These are phyloP conservation scores for Penicillium psychrosexuale DNA, from an alignment of 2,329 filamentous ascomycete genomes.

Conservation along the genomic window DNA sequence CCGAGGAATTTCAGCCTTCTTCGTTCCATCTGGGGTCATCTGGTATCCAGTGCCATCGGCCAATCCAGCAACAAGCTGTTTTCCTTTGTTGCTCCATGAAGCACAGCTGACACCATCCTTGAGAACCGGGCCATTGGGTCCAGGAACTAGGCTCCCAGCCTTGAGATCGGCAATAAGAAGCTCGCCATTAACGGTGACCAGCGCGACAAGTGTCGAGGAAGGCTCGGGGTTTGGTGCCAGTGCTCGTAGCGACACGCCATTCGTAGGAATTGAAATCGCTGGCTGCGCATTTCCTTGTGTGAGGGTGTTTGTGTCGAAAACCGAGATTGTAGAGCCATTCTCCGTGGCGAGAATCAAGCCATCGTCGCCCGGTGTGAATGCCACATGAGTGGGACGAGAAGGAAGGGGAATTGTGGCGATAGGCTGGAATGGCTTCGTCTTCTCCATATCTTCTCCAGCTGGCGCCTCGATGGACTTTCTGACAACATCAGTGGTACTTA, in stretches of 20 bases:
- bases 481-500: conserved; percentile 74
- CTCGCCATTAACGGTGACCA: conserved; percentile 76
- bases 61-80: conserved; percentile 84
- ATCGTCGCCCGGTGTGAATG: conserved; percentile 85
- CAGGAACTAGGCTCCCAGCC: conserved; percentile 57
- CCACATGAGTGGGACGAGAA: conserved; percentile 77
- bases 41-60: conserved; percentile 76
- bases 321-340: conserved; percentile 72
- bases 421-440: conserved; percentile 68
- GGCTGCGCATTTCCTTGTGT: conserved; percentile 64
- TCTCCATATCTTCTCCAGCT: conserved; percentile 54
- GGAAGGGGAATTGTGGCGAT: conserved; percentile 70
- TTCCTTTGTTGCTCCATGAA: conserved; percentile 90
- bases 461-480: conserved; percentile 69
- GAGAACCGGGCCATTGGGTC: conserved; percentile 62
- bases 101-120: conserved; percentile 76
- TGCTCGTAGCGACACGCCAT: conserved; percentile 68
- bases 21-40: conserved; percentile 75
- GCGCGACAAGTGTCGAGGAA: conserved; percentile 66
- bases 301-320: conserved; percentile 73
- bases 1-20: conserved; percentile 74
- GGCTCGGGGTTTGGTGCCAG: conserved; percentile 76
- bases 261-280: conserved; percentile 72
- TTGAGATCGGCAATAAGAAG: conserved; percentile 80
- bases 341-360: conserved; percentile 81